Conservation (phyloP, 2,329 filamentous ascomycete species). For the Aspergillus intermedius region DNA sequence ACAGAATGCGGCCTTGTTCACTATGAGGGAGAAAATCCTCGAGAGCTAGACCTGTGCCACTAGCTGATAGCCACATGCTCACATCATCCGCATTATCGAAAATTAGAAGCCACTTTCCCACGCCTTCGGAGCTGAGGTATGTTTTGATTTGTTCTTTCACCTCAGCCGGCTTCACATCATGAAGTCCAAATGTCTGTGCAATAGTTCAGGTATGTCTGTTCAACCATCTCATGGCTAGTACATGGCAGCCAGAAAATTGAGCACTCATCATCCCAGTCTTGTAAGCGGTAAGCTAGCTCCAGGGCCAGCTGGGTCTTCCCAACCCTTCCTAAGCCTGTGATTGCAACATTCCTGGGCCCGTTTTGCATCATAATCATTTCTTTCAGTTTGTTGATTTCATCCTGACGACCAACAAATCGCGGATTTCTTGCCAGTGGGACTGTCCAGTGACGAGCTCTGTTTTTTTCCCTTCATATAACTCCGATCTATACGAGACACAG, state of each 20-base stretch:
- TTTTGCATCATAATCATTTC: conserved; percentile 1
- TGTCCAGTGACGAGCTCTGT: background rate
- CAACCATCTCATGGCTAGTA: conserved; percentile 13
- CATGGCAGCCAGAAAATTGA: conserved; percentile 23
- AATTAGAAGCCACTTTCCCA: conserved; percentile 16
- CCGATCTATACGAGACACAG: background rate
- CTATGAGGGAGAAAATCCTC: conserved; percentile 11
- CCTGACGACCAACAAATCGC: conserved; percentile 7
- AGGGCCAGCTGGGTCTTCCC: conserved; percentile 24
- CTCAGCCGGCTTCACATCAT: conserved; percentile 2
- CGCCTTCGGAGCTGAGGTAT: conserved; percentile 8
- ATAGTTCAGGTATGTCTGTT: conserved; percentile 16
- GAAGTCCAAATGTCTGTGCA: conserved; percentile 7
- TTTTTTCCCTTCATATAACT: background rate
- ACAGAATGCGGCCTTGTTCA: conserved; percentile 14
- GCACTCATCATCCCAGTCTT: conserved; percentile 11
- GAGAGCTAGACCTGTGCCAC: background rate
- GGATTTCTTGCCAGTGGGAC: conserved; percentile 5
- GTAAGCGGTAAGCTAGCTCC: conserved; percentile 18
- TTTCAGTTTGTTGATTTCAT: conserved; percentile 5
- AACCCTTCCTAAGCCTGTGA: conserved; percentile 20
- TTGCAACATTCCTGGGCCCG: conserved; percentile 10
- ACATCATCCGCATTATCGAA: conserved; percentile 21
- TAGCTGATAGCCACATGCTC: conserved; percentile 9
- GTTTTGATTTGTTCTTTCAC: conserved; percentile 4